Conservation (phyloP, 148 eudicot genomes). For the Amaranthus hypochondriacus region DNA sequence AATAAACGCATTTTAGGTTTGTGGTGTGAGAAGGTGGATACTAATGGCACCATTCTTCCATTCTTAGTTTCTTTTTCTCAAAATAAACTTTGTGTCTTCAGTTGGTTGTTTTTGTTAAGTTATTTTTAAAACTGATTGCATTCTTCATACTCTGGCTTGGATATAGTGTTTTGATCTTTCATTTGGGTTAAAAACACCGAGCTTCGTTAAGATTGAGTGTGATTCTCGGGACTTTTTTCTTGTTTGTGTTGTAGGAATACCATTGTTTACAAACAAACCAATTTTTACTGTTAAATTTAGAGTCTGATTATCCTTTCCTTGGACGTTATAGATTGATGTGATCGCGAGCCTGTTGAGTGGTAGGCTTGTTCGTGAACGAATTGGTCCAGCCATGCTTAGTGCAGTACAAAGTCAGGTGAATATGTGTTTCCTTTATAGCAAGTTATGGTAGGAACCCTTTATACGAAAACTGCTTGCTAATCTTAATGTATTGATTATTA, state of each 20-base stretch:
- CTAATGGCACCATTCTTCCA: neutral
- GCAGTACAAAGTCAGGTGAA: slow-evolving; percentile 98
- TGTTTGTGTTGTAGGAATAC: neutral
- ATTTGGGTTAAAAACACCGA: neutral
- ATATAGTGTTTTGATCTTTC: neutral
- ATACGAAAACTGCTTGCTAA: slow-evolving; percentile 7
- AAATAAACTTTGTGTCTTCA: neutral
- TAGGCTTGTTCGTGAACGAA: slow-evolving; percentile 92
- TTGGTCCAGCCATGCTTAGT: slow-evolving; percentile 97
- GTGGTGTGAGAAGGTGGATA: neutral
- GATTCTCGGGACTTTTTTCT: neutral
- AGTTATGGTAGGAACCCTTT: neutral
- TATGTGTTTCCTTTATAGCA: neutral
- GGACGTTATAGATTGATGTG: slow-evolving; percentile 75
- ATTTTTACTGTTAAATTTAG: neutral
- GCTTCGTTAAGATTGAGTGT: neutral
- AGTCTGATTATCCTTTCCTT: slow-evolving; percentile 9
- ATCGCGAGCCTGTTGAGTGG: slow-evolving; percentile 90
- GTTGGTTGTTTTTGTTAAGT: neutral
- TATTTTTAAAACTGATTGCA: neutral
- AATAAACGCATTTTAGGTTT: neutral
- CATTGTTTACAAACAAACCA: neutral
- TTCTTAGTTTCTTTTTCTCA: neutral
- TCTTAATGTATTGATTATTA: slow-evolving; percentile 17
- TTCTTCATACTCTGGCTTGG: neutral